A percentile compares a stretch with the other conserved stretches of the same genome.
These are phyloP conservation scores for Aurantiochytrium sp. DNA, from an alignment of 108 stramenopile species.

Conservation along the genomic window DNA sequence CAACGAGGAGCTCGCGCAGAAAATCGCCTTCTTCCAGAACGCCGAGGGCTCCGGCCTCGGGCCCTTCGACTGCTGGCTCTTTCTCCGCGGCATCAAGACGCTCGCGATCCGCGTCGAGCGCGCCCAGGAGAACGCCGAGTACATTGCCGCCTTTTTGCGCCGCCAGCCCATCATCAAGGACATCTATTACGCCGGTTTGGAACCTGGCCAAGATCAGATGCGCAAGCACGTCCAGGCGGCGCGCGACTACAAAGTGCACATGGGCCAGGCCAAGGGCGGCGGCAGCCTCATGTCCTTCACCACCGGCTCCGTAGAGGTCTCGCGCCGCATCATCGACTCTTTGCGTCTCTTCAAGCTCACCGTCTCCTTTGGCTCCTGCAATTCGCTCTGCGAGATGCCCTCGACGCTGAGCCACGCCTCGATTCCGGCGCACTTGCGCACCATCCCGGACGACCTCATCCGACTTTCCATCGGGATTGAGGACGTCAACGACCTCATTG, in stretches of 20 bases:
- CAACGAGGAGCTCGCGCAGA: slow-evolving; percentile 30
- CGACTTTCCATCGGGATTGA: slow-evolving; percentile 55
- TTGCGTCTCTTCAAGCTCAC: slow-evolving; percentile 58
- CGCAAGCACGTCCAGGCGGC: background rate
- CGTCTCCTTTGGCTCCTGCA: slow-evolving; percentile 55
- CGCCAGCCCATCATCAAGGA: slow-evolving; percentile 6
- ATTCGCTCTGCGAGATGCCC: slow-evolving; percentile 52
- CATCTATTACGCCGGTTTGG: slow-evolving; percentile 29
- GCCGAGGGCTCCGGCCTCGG: slow-evolving; percentile 37
- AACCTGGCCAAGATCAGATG: background rate
- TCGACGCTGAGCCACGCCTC: slow-evolving; percentile 53
- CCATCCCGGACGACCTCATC: slow-evolving; percentile 52
- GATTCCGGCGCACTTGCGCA: slow-evolving; percentile 48
- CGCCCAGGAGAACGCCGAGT: slow-evolving; percentile 31
- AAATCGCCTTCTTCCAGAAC: slow-evolving; percentile 32
- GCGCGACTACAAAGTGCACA: background rate
- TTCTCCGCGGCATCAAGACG: slow-evolving; percentile 42
- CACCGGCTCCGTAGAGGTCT: slow-evolving; percentile 41
- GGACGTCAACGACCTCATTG: slow-evolving; percentile 50
- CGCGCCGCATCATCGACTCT: slow-evolving; percentile 44
- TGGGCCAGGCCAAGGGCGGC: slow-evolving; percentile 46
- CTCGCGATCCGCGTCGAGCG: slow-evolving; percentile 35
- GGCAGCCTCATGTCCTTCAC: slow-evolving; percentile 54
- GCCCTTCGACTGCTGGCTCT: slow-evolving; percentile 45
- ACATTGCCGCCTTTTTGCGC: slow-evolving; percentile 23